Conservation (phyloP, 2,329 filamentous ascomycete species). For the Ophiosphaerella korrae region DNA sequence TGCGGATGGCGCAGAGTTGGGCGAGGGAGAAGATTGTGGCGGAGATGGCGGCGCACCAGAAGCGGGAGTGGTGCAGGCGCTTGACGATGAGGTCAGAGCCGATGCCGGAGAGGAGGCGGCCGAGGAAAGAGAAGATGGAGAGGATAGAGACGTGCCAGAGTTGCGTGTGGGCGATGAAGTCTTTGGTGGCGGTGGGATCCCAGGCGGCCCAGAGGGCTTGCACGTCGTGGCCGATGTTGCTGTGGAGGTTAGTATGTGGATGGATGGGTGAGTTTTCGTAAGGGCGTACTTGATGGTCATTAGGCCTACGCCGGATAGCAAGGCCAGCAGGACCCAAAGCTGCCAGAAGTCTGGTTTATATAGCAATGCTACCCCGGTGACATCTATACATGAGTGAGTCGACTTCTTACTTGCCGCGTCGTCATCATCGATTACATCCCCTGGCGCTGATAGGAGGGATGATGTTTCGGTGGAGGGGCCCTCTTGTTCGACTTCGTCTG, state of each 20-base stretch:
- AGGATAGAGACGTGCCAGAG: conserved; percentile 92
- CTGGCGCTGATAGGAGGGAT: conserved; percentile 74
- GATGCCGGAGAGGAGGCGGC: conserved; percentile 73
- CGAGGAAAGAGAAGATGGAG: conserved; percentile 85
- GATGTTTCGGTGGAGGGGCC: conserved; percentile 73
- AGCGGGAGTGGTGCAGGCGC: conserved; percentile 75
- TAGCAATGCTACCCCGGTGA: conserved; percentile 80
- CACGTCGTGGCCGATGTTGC: conserved; percentile 91
- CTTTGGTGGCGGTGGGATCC: conserved; percentile 71
- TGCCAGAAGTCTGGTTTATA: conserved; percentile 84
- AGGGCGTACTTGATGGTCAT: conserved; percentile 95
- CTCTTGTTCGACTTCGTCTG: conserved; percentile 42
- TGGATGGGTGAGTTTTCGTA: not conserved
- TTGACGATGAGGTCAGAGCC: conserved; percentile 91
- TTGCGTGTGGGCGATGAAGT: conserved; percentile 80
- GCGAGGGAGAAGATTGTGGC: conserved; percentile 77
- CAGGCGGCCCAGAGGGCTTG: conserved; percentile 88
- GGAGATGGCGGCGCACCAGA: conserved; percentile 87
- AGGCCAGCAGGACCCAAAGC: conserved; percentile 81
- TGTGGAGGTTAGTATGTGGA: conserved; percentile 50
- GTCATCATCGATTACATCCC: conserved; percentile 55
- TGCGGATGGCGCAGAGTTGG: conserved; percentile 75
- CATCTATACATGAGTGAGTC: conserved; percentile 82
- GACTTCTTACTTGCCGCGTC: conserved; percentile 66
- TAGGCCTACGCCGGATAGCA: conserved; percentile 89